Conservation (phyloP, 805 yeast species). For the Suhomyces prunicola region DNA sequence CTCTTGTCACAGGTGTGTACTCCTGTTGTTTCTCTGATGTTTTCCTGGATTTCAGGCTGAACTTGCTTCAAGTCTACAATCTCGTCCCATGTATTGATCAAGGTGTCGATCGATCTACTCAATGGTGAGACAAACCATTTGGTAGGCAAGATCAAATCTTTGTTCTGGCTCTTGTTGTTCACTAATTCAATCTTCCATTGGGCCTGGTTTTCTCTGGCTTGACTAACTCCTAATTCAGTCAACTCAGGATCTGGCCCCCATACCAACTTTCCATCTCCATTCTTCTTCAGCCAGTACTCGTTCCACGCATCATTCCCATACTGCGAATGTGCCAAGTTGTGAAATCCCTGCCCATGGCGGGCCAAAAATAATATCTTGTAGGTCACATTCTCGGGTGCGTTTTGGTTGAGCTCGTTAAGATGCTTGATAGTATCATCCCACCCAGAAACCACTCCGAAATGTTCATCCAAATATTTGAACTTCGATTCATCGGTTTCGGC, state of each 20-base stretch:
- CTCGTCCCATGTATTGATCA: constrained; percentile 45
- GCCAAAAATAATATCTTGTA: constrained; percentile 49
- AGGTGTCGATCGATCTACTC: constrained; percentile 49
- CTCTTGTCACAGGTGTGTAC: constrained; percentile 51
- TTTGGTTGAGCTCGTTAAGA: constrained; percentile 35
- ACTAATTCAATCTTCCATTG: constrained; percentile 41
- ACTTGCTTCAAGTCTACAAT: constrained; percentile 15
- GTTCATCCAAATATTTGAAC: constrained; percentile 41
- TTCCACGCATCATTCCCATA: constrained; percentile 49
- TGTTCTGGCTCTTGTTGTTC: constrained; percentile 10
- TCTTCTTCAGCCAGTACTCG: constrained; percentile 40
- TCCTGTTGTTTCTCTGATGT: constrained; percentile 48
- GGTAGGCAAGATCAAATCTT: constrained; percentile 28
- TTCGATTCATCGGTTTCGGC: constrained; percentile 37
- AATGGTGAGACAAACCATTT: constrained; percentile 49
- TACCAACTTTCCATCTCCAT: constrained; percentile 44
- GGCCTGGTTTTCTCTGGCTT: constrained; percentile 42
- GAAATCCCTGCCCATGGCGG: constrained; percentile 56
- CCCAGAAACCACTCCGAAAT: constrained; percentile 40
- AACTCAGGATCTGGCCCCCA: constrained; percentile 55
- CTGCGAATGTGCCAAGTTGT: constrained; percentile 44
- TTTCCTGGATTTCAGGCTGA: constrained; percentile 44
- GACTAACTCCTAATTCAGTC: constrained; percentile 43
- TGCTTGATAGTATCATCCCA: constrained; percentile 17
- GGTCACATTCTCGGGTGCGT: constrained; percentile 20